These are phyloP conservation scores for Pascua guehoae DNA, from an alignment of 1,284 basidiomycete species.

Conservation along the genomic window DNA sequence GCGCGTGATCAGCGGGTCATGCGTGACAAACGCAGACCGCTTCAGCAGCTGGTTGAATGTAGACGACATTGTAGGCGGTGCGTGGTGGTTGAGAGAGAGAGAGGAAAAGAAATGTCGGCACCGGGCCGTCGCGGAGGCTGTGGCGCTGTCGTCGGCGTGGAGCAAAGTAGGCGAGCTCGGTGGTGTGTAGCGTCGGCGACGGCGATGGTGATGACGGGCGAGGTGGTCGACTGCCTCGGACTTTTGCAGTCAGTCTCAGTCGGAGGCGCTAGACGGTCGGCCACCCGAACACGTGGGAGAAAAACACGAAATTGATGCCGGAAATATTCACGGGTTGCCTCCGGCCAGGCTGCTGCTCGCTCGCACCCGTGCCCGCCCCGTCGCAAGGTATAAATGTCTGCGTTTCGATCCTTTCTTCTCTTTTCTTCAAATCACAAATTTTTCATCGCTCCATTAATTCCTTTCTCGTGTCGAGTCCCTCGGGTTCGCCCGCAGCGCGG, in stretches of 20 bases:
- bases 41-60: slow-evolving; percentile 43
- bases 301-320: slow-evolving; percentile 5
- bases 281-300: slow-evolving; percentile 7
- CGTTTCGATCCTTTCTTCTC: not conserved
- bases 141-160: too few species aligned
- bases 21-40: slow-evolving; percentile 40
- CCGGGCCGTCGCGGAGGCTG: too few species aligned
- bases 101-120: not conserved
- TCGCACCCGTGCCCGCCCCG: not conserved
- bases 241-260: not conserved
- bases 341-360: not conserved
- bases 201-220: not conserved
- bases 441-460: slow-evolving; percentile 29
- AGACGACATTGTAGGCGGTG: slow-evolving; percentile 24
- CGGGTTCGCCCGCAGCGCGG: slow-evolving; percentile 9
- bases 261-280: not conserved
- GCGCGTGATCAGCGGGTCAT: slow-evolving; percentile 46
- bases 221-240: not conserved
- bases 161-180: not conserved
- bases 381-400: slow-evolving; percentile 1
- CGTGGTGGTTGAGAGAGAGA: not conserved
- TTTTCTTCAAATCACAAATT: slow-evolving; percentile 22
- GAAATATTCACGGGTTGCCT: slow-evolving; percentile 7
- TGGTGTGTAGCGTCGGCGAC: not conserved
- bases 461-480: slow-evolving; percentile 23